These are phyloP conservation scores for Trametopsis cervina DNA, from an alignment of 768 basidiomycete genomes.

Conservation along the genomic window DNA sequence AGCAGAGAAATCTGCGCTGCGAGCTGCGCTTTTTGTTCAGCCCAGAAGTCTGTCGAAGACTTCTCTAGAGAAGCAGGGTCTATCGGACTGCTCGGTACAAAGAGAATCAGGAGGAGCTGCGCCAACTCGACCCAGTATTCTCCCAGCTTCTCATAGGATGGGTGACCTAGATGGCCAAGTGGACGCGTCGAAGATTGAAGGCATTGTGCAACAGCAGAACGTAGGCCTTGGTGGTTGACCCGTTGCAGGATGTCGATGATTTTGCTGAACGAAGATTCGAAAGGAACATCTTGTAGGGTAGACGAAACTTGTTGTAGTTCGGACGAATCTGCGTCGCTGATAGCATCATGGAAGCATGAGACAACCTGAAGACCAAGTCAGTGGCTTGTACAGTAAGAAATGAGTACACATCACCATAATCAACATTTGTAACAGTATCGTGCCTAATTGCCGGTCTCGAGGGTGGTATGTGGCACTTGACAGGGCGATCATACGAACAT, in stretches of 20 bases:
- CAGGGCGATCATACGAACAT: conserved; percentile 3
- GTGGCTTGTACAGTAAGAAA: background rate
- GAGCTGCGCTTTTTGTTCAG: conserved; percentile 34
- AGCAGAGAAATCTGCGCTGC: conserved; percentile 48
- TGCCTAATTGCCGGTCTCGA: conserved; percentile 7
- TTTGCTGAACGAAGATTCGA: background rate
- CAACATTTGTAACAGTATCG: conserved; percentile 3
- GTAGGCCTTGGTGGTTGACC: conserved; percentile 4
- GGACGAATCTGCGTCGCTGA: no score
- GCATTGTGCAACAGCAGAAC: conserved; percentile 1
- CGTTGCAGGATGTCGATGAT: conserved; percentile 2
- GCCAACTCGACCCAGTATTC: conserved; percentile 56
- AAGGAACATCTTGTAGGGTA: background rate
- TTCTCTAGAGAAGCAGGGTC: conserved; percentile 74
- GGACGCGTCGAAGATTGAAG: conserved; percentile 7
- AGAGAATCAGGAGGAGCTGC: conserved; percentile 56
- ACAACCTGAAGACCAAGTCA: conserved; percentile 1
- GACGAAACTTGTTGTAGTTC: no score
- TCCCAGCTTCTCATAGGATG: conserved; percentile 20
- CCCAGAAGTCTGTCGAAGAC: conserved; percentile 37
- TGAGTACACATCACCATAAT: conserved; percentile 8
- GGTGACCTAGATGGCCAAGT: background rate
- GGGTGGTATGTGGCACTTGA: background rate
- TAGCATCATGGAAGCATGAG: conserved; percentile 5
- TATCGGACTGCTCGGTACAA: conserved; percentile 77